Conservation (phyloP, 1,284 basidiomycete species). For the Austropuccinia psidii region DNA sequence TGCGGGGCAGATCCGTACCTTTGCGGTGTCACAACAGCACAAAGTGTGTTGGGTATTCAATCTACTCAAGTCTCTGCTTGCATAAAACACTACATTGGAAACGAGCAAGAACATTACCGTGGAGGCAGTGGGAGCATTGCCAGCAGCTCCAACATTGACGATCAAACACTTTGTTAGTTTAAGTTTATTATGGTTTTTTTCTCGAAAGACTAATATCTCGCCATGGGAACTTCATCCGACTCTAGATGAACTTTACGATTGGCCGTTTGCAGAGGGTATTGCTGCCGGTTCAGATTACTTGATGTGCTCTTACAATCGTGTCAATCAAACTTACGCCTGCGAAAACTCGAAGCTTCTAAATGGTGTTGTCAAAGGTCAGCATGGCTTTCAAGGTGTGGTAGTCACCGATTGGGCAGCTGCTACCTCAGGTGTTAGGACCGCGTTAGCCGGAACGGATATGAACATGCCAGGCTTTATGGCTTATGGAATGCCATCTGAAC, state of each 20-base stretch:
- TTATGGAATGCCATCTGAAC: conserved; percentile 24
- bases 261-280: conserved; percentile 38
- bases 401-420: conserved; percentile 42
- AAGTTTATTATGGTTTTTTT: conserved; percentile 15
- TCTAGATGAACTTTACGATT: conserved; percentile 43
- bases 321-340: conserved; percentile 44
- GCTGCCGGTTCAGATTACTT: conserved; percentile 37
- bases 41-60: conserved; percentile 43
- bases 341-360: conserved; percentile 45
- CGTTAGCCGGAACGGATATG: conserved; percentile 33
- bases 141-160: conserved; percentile 42
- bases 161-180: conserved; percentile 42
- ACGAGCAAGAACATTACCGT: conserved; percentile 47
- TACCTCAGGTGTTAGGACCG: conserved; percentile 15
- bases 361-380: conserved; percentile 45
- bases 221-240: conserved; percentile 38
- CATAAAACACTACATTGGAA: conserved; percentile 45
- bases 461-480: conserved; percentile 33
- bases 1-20: conserved; percentile 41
- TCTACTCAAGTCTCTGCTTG: conserved; percentile 43
- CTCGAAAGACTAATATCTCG: conserved; percentile 26
- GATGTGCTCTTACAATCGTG: conserved; percentile 46
- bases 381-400: conserved; percentile 45
- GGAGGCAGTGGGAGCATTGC: conserved; percentile 15
- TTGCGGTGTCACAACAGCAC: conserved; percentile 42